Evolutionary conservation across 2,329 filamentous ascomycete genomes (phyloP).

Genomic region (Dactylonectria macrodidyma): DNA sequence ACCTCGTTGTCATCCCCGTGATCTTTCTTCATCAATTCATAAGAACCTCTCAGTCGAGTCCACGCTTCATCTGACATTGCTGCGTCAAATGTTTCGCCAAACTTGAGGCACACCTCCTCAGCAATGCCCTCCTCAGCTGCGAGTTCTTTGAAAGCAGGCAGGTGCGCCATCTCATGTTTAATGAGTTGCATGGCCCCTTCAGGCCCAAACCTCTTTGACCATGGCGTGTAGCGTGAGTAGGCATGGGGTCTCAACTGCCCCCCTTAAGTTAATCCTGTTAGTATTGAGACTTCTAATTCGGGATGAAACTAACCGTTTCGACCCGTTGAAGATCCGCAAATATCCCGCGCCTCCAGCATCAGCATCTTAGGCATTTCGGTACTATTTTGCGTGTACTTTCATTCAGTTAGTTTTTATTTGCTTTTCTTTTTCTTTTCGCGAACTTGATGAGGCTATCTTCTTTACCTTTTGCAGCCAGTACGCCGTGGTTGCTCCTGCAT

Average conservation of each 20-base stretch:
- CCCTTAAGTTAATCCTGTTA: constrained; percentile 4
- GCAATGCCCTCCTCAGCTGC: constrained; percentile 23
- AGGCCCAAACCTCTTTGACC: constrained; percentile 19
- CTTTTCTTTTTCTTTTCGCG: neutral
- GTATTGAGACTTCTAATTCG: neutral
- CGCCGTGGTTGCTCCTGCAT: constrained; percentile 25
- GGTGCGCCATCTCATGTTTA: constrained; percentile 30
- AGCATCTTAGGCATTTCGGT: constrained; percentile 19
- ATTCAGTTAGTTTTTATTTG: neutral
- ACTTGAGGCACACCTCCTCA: constrained; percentile 28
- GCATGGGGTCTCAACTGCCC: constrained; percentile 29
- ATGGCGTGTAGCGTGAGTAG: constrained; percentile 24
- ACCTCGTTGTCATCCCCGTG: constrained; percentile 29
- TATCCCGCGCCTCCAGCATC: constrained; percentile 29
- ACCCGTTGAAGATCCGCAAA: constrained; percentile 29
- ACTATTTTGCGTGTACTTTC: constrained; percentile 7
- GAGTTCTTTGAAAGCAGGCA: constrained; percentile 23
- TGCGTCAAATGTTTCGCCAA: constrained; percentile 29
- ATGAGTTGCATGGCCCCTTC: constrained; percentile 22
- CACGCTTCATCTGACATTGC: constrained; percentile 32
- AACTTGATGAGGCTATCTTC: neutral
- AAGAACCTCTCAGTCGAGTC: constrained; percentile 15
- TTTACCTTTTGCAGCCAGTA: constrained; percentile 31
- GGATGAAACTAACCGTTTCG: constrained; percentile 23
- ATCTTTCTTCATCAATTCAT: constrained; percentile 28